A percentile compares a stretch with the other conserved stretches of the same genome.
Conservation (phyloP, 345 rosid species). For the Eucalyptus caleyi region DNA sequence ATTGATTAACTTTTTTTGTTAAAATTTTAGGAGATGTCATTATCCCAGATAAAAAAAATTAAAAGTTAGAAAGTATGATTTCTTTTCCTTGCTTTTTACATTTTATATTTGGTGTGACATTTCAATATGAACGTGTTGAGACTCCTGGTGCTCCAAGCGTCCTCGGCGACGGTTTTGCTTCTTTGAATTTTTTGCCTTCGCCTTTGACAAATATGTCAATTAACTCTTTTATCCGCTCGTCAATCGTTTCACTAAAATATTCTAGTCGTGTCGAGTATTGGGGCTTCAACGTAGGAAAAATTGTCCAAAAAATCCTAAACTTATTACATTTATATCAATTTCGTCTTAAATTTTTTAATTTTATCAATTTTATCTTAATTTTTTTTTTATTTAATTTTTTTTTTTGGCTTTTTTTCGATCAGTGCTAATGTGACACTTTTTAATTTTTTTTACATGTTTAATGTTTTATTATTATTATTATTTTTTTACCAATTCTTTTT, state of each 20-base stretch:
- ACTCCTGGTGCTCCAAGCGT: not conserved
- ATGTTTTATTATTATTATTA: no score
- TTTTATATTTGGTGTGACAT: not conserved
- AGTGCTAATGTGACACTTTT: accelerated
- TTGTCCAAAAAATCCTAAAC: no score
- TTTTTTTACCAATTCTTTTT: no score
- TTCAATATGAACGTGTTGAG: not conserved
- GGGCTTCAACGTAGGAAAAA: not conserved
- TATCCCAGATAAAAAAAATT: not conserved
- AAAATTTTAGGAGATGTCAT: not conserved
- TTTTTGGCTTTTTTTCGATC: accelerated
- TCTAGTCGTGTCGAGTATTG: not conserved
- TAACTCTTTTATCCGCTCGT: not conserved
- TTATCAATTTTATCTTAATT: accelerated
- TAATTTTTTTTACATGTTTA: no score
- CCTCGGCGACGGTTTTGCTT: not conserved
- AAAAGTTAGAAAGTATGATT: not conserved
- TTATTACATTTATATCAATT: no score
- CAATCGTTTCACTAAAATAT: not conserved
- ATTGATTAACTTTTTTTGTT: not conserved
- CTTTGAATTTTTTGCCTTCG: not conserved
- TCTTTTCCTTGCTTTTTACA: not conserved
- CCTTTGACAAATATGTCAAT: not conserved
- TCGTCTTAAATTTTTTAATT: no score
- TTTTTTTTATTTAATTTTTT: no score